Evolutionary conservation across 257 asterid species (phyloP).

Genomic region (Knoxia roxburghii): DNA sequence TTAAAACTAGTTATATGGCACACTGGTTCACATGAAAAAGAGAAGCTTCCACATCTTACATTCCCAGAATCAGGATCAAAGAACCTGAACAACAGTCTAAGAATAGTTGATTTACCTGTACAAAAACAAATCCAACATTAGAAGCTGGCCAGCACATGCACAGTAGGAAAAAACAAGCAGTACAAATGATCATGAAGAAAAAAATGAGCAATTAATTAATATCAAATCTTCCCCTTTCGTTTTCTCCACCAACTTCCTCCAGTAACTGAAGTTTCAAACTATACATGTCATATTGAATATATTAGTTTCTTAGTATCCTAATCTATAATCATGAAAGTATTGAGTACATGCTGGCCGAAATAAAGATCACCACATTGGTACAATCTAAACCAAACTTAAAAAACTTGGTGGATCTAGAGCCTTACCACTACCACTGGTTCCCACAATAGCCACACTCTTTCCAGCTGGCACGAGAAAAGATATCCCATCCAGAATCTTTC

Average conservation of each 20-base stretch:
- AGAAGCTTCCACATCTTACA: constrained; percentile 42
- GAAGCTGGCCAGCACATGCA: neutral
- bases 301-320: neutral
- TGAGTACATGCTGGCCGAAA: neutral
- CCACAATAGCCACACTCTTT: constrained; percentile 97
- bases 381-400: constrained; percentile 8
- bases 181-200: neutral
- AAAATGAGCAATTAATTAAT: neutral
- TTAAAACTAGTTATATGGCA: neutral
- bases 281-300: neutral
- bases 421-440: constrained; percentile 99
- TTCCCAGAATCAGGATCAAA: constrained; percentile 76
- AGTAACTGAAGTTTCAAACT: neutral
- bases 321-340: neutral
- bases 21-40: neutral
- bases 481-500: constrained; percentile 88
- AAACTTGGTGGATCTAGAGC: constrained; percentile 19
- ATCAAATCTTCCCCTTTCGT: neutral
- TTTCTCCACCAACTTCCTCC: neutral
- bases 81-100: constrained; percentile 89
- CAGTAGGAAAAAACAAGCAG: neutral
- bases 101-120: constrained; percentile 93
- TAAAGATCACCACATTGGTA: neutral
- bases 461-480: constrained; percentile 95
- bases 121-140: constrained; percentile 14